These are phyloP conservation scores for Aspergillus persii DNA, from an alignment of 2,329 filamentous ascomycete genomes.

Conservation along the genomic window DNA sequence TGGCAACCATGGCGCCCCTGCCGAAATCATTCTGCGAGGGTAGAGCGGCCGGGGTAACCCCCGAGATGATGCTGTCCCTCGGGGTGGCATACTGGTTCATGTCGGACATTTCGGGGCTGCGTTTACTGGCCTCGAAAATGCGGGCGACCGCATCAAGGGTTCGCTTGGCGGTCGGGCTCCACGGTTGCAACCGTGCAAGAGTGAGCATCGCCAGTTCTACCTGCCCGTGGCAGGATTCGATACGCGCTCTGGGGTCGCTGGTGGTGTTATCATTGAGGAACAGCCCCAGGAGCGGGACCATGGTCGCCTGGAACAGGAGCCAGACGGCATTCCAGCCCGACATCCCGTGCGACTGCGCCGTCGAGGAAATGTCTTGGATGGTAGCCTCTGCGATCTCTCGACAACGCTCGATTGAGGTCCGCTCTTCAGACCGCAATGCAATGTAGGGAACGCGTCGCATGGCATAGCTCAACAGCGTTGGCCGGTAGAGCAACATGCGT, in stretches of 20 bases:
- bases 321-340: conserved; percentile 78
- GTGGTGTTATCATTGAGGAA: conserved; percentile 49
- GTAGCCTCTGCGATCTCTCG: conserved; percentile 67
- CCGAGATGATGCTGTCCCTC: conserved; percentile 13
- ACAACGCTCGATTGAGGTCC: conserved; percentile 66
- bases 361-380: conserved; percentile 68
- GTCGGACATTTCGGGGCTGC: conserved; percentile 21
- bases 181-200: conserved; percentile 57
- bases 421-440: conserved; percentile 59
- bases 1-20: conserved; percentile 16
- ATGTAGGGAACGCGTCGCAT: conserved; percentile 52
- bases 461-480: conserved; percentile 66
- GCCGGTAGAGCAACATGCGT: conserved; percentile 72
- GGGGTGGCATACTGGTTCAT: conserved; percentile 13
- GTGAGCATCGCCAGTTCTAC: conserved; percentile 49
- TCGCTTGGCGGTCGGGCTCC: conserved; percentile 62
- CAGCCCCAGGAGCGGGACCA: conserved; percentile 73
- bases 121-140: conserved; percentile 59
- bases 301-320: conserved; percentile 77
- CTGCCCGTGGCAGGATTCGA: conserved; percentile 52
- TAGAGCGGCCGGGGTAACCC: conserved; percentile 11
- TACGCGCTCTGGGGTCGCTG: conserved; percentile 61
- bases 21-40: conserved; percentile 17
- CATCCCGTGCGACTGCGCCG: conserved; percentile 72
- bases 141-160: conserved; percentile 63